These are phyloP conservation scores for Colletotrichum endophyticum DNA, from an alignment of 2,329 filamentous ascomycete species.

Conservation along the genomic window DNA sequence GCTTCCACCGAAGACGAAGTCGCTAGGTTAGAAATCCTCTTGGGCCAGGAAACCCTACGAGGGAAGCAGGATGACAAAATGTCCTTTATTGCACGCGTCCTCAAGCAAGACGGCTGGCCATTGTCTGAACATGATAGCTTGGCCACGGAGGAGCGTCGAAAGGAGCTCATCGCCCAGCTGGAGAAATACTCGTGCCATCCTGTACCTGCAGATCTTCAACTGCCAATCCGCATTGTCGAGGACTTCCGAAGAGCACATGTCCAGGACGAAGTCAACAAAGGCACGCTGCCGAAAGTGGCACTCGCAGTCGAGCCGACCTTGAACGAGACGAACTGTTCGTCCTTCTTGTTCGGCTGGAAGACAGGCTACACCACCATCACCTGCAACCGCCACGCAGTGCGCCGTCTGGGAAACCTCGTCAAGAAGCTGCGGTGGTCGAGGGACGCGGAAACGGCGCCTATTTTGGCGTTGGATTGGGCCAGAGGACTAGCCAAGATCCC, in stretches of 20 bases:
- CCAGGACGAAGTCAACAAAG: conserved; percentile 22
- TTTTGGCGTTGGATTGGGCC: conserved; percentile 11
- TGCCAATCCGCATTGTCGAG: conserved; percentile 35
- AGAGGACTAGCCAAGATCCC: conserved; percentile 8
- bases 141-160: neutral
- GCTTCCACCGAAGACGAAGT: conserved; percentile 12
- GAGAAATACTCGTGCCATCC: conserved; percentile 35
- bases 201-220: conserved; percentile 34
- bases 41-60: neutral
- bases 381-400: conserved; percentile 32
- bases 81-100: neutral
- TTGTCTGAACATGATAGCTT: neutral
- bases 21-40: neutral
- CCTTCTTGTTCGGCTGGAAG: conserved; percentile 44
- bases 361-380: conserved; percentile 37
- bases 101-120: neutral
- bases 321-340: conserved; percentile 40
- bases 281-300: conserved; percentile 27
- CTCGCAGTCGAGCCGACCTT: conserved; percentile 36
- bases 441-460: neutral
- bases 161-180: conserved; percentile 30
- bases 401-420: neutral
- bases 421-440: conserved; percentile 16
- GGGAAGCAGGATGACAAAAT: conserved; percentile 11
- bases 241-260: conserved; percentile 23